Evolutionary conservation across 495 filamentous ascomycete genomes (phyloP).

Genomic region (Penicillium soppii): DNA sequence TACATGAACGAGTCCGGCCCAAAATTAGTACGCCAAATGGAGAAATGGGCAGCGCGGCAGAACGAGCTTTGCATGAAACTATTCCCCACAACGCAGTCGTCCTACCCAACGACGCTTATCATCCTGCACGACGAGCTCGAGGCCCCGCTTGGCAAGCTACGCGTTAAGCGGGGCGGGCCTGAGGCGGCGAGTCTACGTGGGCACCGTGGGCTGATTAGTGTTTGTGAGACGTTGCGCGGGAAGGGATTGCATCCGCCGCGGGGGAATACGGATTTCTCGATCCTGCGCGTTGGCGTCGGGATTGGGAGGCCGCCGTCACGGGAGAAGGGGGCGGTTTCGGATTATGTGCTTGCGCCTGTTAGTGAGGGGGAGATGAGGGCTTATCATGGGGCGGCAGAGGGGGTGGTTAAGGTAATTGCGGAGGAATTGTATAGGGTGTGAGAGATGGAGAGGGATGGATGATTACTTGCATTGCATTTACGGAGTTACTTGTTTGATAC

Average conservation of each 20-base stretch:
- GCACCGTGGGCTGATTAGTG: conserved; percentile 78
- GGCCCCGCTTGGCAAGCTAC: conserved; percentile 62
- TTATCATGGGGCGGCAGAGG: conserved; percentile 48
- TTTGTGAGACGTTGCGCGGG: conserved; percentile 47
- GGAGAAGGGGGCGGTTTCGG: conserved; percentile 54
- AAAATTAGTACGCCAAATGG: conserved; percentile 36
- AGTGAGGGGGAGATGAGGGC: conserved; percentile 46
- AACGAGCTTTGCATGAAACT: conserved; percentile 23
- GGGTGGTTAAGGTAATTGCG: conserved; percentile 49
- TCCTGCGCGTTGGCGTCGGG: conserved; percentile 62
- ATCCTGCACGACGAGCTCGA: conserved; percentile 87
- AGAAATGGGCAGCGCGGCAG: conserved; percentile 47
- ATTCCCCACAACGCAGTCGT: neutral
- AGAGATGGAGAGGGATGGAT: neutral
- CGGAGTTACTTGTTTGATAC: neutral
- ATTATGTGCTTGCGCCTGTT: conserved; percentile 70
- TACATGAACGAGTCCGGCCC: conserved; percentile 74
- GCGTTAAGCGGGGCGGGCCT: conserved; percentile 52
- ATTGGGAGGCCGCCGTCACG: conserved; percentile 66
- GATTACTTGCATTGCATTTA: neutral
- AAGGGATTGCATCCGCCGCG: conserved; percentile 29
- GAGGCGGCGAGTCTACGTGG: conserved; percentile 58
- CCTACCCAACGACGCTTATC: conserved; percentile 50
- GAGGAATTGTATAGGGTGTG: conserved; percentile 38
- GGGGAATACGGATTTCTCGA: conserved; percentile 29